phyloP scores from a whole-genome alignment of 2,329 filamentous ascomycete genomes.

The Claviceps humidiphila region DNA sequence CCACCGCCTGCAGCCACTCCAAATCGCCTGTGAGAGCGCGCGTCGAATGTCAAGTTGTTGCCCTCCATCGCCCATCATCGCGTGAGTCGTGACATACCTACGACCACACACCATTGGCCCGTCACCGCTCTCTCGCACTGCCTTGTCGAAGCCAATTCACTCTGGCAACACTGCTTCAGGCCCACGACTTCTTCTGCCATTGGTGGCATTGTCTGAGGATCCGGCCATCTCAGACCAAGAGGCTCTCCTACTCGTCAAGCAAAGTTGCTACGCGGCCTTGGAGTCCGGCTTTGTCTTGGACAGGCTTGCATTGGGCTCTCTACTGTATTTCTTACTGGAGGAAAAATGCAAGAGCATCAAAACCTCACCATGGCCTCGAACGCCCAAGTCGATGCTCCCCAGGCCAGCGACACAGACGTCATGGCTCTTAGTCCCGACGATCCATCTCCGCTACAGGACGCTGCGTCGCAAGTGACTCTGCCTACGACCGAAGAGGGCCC shows the following conservation, averaged over 20 bases:
- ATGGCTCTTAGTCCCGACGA: conserved; percentile 22
- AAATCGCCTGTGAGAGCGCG: not conserved
- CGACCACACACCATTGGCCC: not conserved
- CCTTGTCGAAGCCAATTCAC: not conserved
- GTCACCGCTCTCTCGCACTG: not conserved
- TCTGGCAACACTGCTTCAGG: not conserved
- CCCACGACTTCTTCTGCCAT: not conserved
- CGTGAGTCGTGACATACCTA: not conserved
- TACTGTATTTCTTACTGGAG: too few species aligned
- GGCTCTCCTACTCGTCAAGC: not conserved
- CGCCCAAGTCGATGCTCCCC: conserved; percentile 19
- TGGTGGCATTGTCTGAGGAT: not conserved
- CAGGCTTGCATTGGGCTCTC: not conserved
- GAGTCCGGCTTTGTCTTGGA: not conserved
- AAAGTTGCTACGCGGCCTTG: not conserved
- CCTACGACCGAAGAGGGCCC: conserved; percentile 44
- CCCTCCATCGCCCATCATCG: not conserved
- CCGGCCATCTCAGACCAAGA: not conserved
- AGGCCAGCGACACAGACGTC: conserved; percentile 15
- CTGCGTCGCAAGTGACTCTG: conserved; percentile 38
- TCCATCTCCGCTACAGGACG: conserved; percentile 19
- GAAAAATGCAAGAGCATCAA: not conserved
- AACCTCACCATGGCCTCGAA: conserved; percentile 22
- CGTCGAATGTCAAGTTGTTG: not conserved
- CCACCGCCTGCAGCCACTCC: not conserved